Evolutionary conservation across 192 early-diverging fungal genomes (phyloP), one percentile per base, ranked within the genome.

Genomic region (Entomortierella parvispora): DNA sequence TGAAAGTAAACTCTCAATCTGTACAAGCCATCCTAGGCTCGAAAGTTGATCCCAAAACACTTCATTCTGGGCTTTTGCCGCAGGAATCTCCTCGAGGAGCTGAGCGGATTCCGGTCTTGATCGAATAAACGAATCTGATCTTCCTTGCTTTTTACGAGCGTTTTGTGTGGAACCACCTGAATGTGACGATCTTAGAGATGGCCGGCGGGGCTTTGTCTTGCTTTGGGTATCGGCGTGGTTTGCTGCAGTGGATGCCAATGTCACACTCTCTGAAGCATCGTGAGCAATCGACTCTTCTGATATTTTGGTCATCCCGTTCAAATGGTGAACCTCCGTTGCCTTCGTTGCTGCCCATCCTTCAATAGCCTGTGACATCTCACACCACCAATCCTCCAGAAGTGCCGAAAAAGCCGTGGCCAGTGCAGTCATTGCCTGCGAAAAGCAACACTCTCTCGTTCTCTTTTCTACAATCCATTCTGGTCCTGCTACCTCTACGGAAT

Each of bases 351-450:
- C 51, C 17, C 23, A 26, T 9, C 55, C 32, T 44, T 52, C 58
- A 17, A 76, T 17, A 17, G 58, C 72, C 32, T 23, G 34, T 6
- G 72, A 37, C 65, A 76, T 76, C 22, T 68, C 61, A 25, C 58
- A 49, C 72, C 72, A 76, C 72, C 72, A 76, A 25, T 76, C 72
- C 23, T 76, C 72, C 37, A 76, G 18, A 2, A 76, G 14, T 1
- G 72, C 72, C 47, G 56, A 22, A 47, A 76, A 76, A 4, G 72
- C 54, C 0, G 72, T 63, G 1, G 72, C 65, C 20, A 76, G 26
- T 1, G 53, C 37, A 9, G 72, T 31, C 44, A 40, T 57, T 8
- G 62, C 8, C 47, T 76, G 72, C 2, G 72, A 76, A 29, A 68
- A 47, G 34, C 65, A 68, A 45, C 72, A 76, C 46, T 76, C 72